A percentile compares a stretch with the other conserved stretches of the same genome.
These are phyloP conservation scores for Alloascoidea hylecoeti DNA, from an alignment of 805 yeast species.

Conservation along the genomic window DNA sequence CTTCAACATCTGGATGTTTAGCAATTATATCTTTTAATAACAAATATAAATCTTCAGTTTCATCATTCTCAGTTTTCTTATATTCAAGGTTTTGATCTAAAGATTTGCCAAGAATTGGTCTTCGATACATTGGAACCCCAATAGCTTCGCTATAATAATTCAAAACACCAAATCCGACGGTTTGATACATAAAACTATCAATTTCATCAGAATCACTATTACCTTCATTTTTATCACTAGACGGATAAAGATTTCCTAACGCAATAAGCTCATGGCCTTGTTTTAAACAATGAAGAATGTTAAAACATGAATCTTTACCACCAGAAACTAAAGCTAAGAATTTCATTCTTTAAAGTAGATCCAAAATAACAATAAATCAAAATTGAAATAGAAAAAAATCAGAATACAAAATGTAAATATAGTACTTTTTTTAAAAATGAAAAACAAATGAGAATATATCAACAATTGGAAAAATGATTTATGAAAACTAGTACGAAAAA, in stretches of 20 bases:
- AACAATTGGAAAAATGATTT: no score
- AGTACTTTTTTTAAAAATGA: no score
- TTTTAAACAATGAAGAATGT: slow-evolving; percentile 71
- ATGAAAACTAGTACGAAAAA: no score
- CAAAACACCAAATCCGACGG: slow-evolving; percentile 83
- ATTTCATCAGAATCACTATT: slow-evolving; percentile 41
- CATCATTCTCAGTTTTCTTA: slow-evolving; percentile 54
- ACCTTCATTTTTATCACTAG: slow-evolving; percentile 19
- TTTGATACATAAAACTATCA: slow-evolving; percentile 95
- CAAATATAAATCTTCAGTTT: slow-evolving; percentile 67
- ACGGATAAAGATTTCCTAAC: slow-evolving; percentile 72
- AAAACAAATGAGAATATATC: no score
- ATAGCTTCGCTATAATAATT: slow-evolving; percentile 52
- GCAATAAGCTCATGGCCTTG: slow-evolving; percentile 82
- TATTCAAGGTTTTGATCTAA: slow-evolving; percentile 59
- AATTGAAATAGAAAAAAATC: no score
- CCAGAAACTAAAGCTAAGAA: slow-evolving; percentile 89
- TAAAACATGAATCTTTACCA: slow-evolving; percentile 92
- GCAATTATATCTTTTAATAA: slow-evolving; percentile 33
- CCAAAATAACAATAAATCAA: no score
- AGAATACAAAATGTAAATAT: no score
- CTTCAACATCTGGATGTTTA: slow-evolving; percentile 61
- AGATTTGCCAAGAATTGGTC: slow-evolving; percentile 47
- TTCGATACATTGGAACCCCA: slow-evolving; percentile 69
- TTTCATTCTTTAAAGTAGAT: no score